Percentiles rank a stretch among this genome's conserved stretches.
Evolutionary conservation across 805 yeast genomes (phyloP).

Genomic region (Clavispora phyllophila): DNA sequence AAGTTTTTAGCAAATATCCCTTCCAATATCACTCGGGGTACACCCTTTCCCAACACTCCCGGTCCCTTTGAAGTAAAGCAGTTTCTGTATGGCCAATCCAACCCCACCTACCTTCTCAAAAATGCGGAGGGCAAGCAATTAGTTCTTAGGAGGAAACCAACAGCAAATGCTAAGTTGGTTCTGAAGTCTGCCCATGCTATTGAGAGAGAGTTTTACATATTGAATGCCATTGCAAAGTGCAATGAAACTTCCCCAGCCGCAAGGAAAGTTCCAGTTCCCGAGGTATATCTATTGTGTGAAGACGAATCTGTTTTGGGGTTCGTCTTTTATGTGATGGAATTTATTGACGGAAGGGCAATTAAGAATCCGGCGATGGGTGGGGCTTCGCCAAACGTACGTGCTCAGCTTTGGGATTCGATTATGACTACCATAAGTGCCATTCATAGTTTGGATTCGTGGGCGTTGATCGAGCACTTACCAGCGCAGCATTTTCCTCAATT

Average conservation of each 20-base stretch:
- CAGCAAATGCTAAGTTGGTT: slow-evolving; percentile 43
- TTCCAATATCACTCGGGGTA: slow-evolving; percentile 20
- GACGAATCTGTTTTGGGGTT: slow-evolving; percentile 51
- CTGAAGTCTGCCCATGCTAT: slow-evolving; percentile 58
- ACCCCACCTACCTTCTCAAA: slow-evolving; percentile 52
- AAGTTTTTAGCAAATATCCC: slow-evolving; percentile 17
- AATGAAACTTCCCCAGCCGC: slow-evolving; percentile 15
- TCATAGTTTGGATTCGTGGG: slow-evolving; percentile 44
- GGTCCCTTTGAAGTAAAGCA: slow-evolving; percentile 36
- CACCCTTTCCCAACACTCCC: slow-evolving; percentile 9
- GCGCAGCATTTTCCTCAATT: slow-evolving; percentile 40
- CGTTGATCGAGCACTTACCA: slow-evolving; percentile 42
- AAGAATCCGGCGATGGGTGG: slow-evolving; percentile 47
- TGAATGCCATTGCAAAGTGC: slow-evolving; percentile 32
- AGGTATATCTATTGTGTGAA: slow-evolving; percentile 48
- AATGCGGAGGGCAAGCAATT: slow-evolving; percentile 36
- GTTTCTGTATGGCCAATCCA: slow-evolving; percentile 59
- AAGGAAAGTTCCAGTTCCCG: slow-evolving; percentile 49
- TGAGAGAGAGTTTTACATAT: slow-evolving; percentile 53
- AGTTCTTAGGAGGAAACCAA: slow-evolving; percentile 56
- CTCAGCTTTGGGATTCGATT: slow-evolving; percentile 43
- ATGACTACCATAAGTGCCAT: slow-evolving; percentile 44
- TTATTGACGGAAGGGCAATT: slow-evolving; percentile 51
- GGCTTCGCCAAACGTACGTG: slow-evolving; percentile 19
- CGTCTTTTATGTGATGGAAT: slow-evolving; percentile 59